phyloP scores from a whole-genome alignment of 345 rosid species.

The Dimocarpus longan region DNA sequence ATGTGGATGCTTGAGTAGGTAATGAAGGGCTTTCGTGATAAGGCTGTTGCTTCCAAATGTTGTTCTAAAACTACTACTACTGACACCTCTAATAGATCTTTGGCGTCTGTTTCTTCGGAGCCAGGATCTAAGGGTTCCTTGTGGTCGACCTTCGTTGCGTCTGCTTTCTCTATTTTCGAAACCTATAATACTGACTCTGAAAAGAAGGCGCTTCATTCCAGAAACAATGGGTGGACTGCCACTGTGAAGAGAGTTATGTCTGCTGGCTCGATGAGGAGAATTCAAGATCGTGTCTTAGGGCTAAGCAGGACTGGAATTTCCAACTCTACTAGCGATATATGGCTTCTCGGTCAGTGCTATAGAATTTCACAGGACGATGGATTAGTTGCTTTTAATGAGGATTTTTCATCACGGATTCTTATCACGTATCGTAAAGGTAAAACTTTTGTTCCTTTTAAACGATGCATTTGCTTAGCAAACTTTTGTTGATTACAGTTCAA shows the following conservation, averaged over 20 bases:
- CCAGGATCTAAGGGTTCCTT: conserved; percentile 49
- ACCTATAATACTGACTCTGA: conserved; percentile 46
- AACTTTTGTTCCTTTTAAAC: conserved; percentile 1
- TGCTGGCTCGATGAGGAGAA: conserved; percentile 80
- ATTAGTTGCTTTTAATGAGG: conserved; percentile 59
- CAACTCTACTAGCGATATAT: conserved; percentile 63
- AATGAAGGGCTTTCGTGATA: conserved; percentile 73
- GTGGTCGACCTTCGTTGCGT: conserved; percentile 63
- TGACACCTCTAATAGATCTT: conserved; percentile 41
- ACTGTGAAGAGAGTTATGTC: conserved; percentile 67
- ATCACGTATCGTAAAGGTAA: conserved; percentile 86
- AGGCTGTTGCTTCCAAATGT: conserved; percentile 47
- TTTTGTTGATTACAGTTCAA: not conserved
- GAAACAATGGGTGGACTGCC: conserved; percentile 69
- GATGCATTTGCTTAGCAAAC: not conserved
- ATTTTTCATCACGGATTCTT: conserved; percentile 78
- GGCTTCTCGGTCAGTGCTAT: conserved; percentile 85
- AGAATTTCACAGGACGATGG: conserved; percentile 59
- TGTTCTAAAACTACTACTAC: conserved; percentile 40
- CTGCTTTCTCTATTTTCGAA: conserved; percentile 72
- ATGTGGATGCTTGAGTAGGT: conserved; percentile 46
- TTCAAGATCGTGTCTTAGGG: conserved; percentile 87
- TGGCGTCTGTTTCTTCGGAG: conserved; percentile 52
- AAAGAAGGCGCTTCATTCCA: conserved; percentile 41
- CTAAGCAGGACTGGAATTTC: conserved; percentile 64